phyloP scores from a whole-genome alignment of 805 yeast genomes.

The Yamadazyma sp. region DNA sequence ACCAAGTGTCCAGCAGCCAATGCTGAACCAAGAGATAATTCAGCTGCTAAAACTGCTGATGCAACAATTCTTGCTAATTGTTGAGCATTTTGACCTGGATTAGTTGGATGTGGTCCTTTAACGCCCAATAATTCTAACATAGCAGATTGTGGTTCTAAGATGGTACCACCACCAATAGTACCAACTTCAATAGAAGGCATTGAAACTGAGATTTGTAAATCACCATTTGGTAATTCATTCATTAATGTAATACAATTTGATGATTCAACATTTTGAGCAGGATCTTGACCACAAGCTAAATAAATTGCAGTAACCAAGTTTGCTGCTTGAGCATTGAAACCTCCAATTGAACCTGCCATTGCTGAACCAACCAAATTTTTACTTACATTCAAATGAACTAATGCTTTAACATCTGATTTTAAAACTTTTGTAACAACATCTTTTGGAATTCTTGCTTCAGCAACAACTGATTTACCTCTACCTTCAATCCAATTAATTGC shows the following conservation, averaged over 20 bases:
- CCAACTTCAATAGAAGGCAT: conserved; percentile 99
- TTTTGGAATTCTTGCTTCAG: conserved; percentile 87
- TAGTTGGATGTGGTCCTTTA: conserved; percentile 90
- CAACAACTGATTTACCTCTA: conserved; percentile 96
- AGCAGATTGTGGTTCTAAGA: conserved; percentile 94
- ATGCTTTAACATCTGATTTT: conserved; percentile 88
- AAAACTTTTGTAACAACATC: conserved; percentile 77
- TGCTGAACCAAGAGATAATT: conserved; percentile 90
- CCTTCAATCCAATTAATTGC: conserved; percentile 99
- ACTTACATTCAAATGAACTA: conserved; percentile 83
- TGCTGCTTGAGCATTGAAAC: conserved; percentile 98
- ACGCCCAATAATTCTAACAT: conserved; percentile 94
- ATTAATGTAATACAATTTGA: conserved; percentile 96
- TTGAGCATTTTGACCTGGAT: conserved; percentile 93
- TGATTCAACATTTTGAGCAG: conserved; percentile 98
- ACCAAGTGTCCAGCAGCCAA: conserved; percentile 98
- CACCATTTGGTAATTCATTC: conserved; percentile 59
- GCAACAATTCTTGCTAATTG: conserved; percentile 92
- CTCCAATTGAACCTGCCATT: conserved; percentile 98
- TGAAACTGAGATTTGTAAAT: conserved; percentile 88
- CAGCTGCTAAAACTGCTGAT: conserved; percentile 93
- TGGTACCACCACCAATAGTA: conserved; percentile 98
- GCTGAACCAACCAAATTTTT: conserved; percentile 96
- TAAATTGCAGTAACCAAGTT: conserved; percentile 92
- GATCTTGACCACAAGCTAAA: conserved; percentile 97